Evolutionary conservation across 2,329 filamentous ascomycete species (phyloP).

Genomic region (Didymella arachidicola): DNA sequence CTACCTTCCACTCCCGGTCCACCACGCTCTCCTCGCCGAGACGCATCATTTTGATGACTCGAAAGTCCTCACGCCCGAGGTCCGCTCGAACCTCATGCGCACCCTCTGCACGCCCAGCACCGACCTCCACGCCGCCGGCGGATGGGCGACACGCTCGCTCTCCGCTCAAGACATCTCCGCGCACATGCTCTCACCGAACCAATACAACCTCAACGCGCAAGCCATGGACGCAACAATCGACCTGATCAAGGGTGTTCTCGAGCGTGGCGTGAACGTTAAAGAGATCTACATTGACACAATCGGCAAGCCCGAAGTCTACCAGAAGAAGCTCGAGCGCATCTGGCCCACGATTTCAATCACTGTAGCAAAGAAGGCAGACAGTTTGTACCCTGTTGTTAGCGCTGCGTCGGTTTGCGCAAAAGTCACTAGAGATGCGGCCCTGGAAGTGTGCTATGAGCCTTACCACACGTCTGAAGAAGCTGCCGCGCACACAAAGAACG

Average conservation of each 20-base stretch:
- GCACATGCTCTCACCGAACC: constrained; percentile 72
- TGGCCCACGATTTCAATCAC: constrained; percentile 73
- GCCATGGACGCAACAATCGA: constrained; percentile 90
- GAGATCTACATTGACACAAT: constrained; percentile 97
- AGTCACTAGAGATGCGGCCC: constrained; percentile 88
- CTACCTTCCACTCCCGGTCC: constrained; percentile 70
- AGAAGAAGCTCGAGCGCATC: constrained; percentile 80
- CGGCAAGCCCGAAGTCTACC: constrained; percentile 81
- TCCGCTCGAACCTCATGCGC: constrained; percentile 76
- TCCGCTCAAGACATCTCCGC: constrained; percentile 84
- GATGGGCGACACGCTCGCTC: constrained; percentile 83
- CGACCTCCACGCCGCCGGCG: constrained; percentile 70
- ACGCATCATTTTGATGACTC: constrained; percentile 93
- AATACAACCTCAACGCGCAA: constrained; percentile 94
- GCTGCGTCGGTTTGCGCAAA: constrained; percentile 95
- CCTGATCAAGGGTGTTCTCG: constrained; percentile 79
- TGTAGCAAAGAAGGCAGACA: constrained; percentile 80
- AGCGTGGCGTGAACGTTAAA: constrained; percentile 78
- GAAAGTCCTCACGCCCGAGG: constrained; percentile 84
- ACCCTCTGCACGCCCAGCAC: constrained; percentile 72
- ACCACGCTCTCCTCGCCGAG: constrained; percentile 76
- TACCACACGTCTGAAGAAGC: constrained; percentile 47
- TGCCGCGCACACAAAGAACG: constrained; percentile 36
- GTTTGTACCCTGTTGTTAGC: constrained; percentile 88
- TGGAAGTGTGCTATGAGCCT: constrained; percentile 77